A percentile compares a stretch with the other conserved stretches of the same genome.
Conservation (phyloP, 1,284 basidiomycete genomes). For the Somion occarium region DNA sequence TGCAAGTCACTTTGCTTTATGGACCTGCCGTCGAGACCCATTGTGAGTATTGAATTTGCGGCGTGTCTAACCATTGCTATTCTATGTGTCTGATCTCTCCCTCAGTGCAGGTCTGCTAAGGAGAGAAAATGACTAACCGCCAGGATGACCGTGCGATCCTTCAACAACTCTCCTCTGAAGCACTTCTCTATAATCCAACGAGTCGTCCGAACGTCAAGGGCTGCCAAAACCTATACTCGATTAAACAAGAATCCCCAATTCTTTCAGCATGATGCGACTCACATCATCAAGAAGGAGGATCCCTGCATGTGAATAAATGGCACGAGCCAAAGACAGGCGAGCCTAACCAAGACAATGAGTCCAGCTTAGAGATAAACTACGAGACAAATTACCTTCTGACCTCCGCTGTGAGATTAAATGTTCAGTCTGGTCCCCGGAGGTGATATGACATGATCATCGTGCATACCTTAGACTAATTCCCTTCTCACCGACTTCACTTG, state of each 20-base stretch:
- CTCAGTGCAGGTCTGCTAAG: neutral
- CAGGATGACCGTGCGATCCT: slow-evolving; percentile 63
- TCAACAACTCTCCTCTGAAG: slow-evolving; percentile 61
- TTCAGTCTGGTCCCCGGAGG: no score
- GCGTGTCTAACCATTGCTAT: slow-evolving; percentile 54
- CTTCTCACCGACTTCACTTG: slow-evolving; percentile 60
- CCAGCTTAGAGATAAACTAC: neutral
- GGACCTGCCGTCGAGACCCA: slow-evolving; percentile 46
- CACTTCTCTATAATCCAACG: slow-evolving; percentile 76
- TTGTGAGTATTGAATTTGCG: slow-evolving; percentile 55
- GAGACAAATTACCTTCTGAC: slow-evolving; percentile 56
- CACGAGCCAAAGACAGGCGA: slow-evolving; percentile 68
- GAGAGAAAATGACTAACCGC: slow-evolving; percentile 41
- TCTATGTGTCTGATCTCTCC: slow-evolving; percentile 18
- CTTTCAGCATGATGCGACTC: slow-evolving; percentile 13
- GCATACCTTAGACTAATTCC: slow-evolving; percentile 46
- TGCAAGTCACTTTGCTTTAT: slow-evolving; percentile 33
- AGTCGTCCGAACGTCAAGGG: slow-evolving; percentile 58
- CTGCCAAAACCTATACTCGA: slow-evolving; percentile 31
- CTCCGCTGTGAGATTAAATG: slow-evolving; percentile 44
- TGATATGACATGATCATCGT: neutral
- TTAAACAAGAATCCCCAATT: neutral
- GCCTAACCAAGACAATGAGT: slow-evolving; percentile 32
- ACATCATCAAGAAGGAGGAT: slow-evolving; percentile 67
- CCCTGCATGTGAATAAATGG: slow-evolving; percentile 58